Evolutionary conservation across 495 filamentous ascomycete species (phyloP).

Genomic region (Gamarada debralockiae): DNA sequence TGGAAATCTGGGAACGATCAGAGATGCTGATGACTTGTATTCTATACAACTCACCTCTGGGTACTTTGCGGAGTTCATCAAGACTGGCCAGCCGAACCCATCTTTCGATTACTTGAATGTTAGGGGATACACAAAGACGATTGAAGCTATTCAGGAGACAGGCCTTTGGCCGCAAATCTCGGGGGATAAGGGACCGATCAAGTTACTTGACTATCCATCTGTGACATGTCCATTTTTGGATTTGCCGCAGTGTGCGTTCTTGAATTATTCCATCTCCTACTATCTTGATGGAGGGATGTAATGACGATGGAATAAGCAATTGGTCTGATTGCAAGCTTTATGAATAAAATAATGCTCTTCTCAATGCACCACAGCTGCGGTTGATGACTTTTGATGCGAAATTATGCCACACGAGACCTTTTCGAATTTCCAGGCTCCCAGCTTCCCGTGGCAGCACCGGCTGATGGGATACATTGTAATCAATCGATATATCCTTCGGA

Average conservation of each 20-base stretch:
- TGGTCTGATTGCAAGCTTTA: too few relatives aligned
- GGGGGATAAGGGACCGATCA: conserved; percentile 27
- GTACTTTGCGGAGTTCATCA: conserved; percentile 32
- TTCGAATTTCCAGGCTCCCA: too few relatives aligned
- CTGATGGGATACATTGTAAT: too few relatives aligned
- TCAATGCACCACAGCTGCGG: too few relatives aligned
- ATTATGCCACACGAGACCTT: too few relatives aligned
- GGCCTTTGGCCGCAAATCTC: conserved; percentile 23
- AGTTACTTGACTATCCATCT: conserved; percentile 31
- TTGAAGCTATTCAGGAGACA: conserved; percentile 23
- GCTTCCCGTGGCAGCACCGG: too few relatives aligned
- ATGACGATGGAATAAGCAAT: too few relatives aligned
- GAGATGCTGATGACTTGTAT: conserved; percentile 26
- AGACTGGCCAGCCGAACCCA: conserved; percentile 30
- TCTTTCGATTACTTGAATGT: conserved; percentile 24
- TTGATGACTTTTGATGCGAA: too few relatives aligned
- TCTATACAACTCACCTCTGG: conserved; percentile 25
- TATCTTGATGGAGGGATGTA: conserved; percentile 15
- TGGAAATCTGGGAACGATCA: conserved; percentile 22
- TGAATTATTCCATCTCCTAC: conserved; percentile 32
- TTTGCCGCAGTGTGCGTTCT: conserved; percentile 33
- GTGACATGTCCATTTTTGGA: conserved; percentile 27
- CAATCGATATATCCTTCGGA: too few relatives aligned
- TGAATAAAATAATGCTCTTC: too few relatives aligned
- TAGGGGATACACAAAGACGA: conserved; percentile 29